phyloP scores from a whole-genome alignment of 2,329 filamentous ascomycete species.

The Fusarium falciforme region DNA sequence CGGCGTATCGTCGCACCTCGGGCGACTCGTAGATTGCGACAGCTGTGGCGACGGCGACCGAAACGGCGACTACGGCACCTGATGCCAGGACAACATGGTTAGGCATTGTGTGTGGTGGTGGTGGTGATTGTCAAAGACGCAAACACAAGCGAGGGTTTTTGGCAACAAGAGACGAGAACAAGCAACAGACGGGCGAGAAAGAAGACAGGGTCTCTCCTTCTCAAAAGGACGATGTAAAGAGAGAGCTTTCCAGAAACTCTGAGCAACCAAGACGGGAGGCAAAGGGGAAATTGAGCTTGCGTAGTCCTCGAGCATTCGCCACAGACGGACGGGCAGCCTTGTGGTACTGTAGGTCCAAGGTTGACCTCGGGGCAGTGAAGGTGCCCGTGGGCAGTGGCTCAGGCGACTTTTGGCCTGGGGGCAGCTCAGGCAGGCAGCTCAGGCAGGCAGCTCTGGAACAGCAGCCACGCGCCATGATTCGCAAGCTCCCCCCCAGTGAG shows the following conservation, averaged over 20 bases:
- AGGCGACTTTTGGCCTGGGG: slow-evolving; percentile 28
- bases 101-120: slow-evolving; percentile 58
- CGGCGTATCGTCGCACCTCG: slow-evolving; percentile 70
- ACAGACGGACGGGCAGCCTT: slow-evolving; percentile 23
- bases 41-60: slow-evolving; percentile 67
- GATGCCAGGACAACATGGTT: slow-evolving; percentile 66
- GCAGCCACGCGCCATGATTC: slow-evolving; percentile 33
- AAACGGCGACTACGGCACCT: slow-evolving; percentile 68
- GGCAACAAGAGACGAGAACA: slow-evolving; percentile 10
- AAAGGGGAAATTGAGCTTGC: slow-evolving; percentile 37
- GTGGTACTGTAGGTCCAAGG: background rate
- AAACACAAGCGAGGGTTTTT: slow-evolving; percentile 9
- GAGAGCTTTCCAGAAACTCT: slow-evolving; percentile 15
- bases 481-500: slow-evolving; percentile 24
- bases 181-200: background rate
- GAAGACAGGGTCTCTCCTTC: background rate
- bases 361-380: slow-evolving; percentile 1
- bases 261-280: slow-evolving; percentile 17
- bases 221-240: background rate
- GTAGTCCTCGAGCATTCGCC: slow-evolving; percentile 35
- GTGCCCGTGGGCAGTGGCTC: slow-evolving; percentile 30
- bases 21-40: slow-evolving; percentile 73
- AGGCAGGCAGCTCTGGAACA: slow-evolving; percentile 19
- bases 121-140: slow-evolving; percentile 3
- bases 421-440: slow-evolving; percentile 25